Evolutionary conservation across 768 basidiomycete genomes (phyloP).

Genomic region (Rhodotorula babjevae): DNA sequence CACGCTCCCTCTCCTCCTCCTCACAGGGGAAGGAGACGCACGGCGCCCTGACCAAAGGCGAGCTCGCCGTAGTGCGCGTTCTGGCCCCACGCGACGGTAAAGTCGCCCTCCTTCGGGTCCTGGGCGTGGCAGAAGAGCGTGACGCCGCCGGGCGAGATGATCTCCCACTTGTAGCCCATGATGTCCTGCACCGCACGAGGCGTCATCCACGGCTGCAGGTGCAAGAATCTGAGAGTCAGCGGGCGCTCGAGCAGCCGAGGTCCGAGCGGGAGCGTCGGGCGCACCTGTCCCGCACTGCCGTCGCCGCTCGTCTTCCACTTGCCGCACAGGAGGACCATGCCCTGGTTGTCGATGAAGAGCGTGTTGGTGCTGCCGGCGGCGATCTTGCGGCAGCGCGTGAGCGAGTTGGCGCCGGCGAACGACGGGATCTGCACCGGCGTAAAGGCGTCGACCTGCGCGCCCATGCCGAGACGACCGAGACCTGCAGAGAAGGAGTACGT

Average conservation of each 20-base stretch:
- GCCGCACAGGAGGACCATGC: conserved; percentile 54
- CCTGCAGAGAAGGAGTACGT: conserved; percentile 29
- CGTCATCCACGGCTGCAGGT: conserved; percentile 30
- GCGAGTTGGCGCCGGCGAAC: conserved; percentile 69
- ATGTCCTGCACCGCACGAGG: conserved; percentile 49
- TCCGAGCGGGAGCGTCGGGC: neutral
- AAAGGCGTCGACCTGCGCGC: conserved; percentile 74
- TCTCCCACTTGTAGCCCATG: conserved; percentile 66
- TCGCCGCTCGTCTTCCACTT: conserved; percentile 95
- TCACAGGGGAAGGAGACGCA: neutral
- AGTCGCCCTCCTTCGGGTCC: conserved; percentile 60
- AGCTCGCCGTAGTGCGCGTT: conserved; percentile 60
- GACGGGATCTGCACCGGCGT: conserved; percentile 76
- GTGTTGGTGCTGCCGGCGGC: conserved; percentile 76
- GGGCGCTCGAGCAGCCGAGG: neutral
- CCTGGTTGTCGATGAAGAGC: conserved; percentile 74
- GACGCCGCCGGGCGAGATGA: conserved; percentile 73
- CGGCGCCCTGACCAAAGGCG: conserved; percentile 60
- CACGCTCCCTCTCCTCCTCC: too few species aligned
- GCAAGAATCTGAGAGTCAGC: neutral
- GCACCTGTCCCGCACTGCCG: conserved; percentile 52
- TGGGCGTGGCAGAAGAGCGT: conserved; percentile 76
- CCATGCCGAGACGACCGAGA: conserved; percentile 83
- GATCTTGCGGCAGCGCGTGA: conserved; percentile 61
- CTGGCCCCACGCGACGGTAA: conserved; percentile 63